Evolutionary conservation across 1,284 basidiomycete genomes (phyloP).

Genomic region (Boletus smithii): DNA sequence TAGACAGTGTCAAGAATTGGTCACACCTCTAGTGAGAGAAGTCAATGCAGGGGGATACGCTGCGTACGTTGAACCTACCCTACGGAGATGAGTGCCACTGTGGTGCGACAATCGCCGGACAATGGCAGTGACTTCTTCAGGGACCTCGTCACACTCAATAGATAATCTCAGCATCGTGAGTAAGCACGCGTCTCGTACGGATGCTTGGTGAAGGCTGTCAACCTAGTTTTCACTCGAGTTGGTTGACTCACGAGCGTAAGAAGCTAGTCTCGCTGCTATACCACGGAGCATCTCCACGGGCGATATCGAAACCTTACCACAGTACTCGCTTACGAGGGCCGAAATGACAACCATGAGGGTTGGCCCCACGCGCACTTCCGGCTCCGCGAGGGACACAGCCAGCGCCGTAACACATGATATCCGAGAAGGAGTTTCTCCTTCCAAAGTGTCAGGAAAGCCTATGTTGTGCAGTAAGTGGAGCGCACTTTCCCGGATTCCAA

Average conservation of each 20-base stretch:
- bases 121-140: conserved; percentile 40
- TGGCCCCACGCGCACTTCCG: conserved; percentile 44
- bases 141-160: conserved; percentile 54
- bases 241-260: conserved; percentile 47
- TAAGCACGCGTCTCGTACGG: conserved; percentile 67
- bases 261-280: conserved; percentile 43
- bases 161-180: conserved; percentile 64
- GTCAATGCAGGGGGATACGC: conserved; percentile 4
- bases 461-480: conserved; percentile 1
- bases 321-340: conserved; percentile 62
- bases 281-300: conserved; percentile 51
- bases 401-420: conserved; percentile 50
- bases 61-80: conserved; percentile 38
- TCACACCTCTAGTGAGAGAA: conserved; percentile 52
- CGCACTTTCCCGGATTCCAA: conserved; percentile 48
- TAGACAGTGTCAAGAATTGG: conserved; percentile 53
- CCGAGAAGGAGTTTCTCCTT: conserved; percentile 46
- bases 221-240: not conserved
- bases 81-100: conserved; percentile 51
- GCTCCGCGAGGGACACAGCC: conserved; percentile 46
- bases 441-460: conserved; percentile 13
- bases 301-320: conserved; percentile 46
- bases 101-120: conserved; percentile 44
- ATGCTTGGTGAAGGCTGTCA: conserved; percentile 39
- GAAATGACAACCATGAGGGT: conserved; percentile 62